These are phyloP conservation scores for Macrophomina phaseolina DNA, from an alignment of 2,329 filamentous ascomycete species.

Conservation along the genomic window DNA sequence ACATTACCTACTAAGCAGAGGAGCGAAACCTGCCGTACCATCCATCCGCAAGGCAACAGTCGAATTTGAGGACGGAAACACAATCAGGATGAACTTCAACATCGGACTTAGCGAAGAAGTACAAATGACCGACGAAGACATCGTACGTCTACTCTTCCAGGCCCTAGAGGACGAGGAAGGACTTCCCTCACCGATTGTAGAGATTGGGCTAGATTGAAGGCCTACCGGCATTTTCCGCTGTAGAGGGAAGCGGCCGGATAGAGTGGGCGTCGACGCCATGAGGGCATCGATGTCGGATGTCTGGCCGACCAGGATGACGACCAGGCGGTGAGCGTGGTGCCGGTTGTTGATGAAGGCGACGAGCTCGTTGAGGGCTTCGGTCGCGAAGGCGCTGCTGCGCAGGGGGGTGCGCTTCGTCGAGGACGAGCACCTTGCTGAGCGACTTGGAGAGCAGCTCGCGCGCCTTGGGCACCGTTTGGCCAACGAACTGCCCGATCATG, in stretches of 20 bases:
- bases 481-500: slow-evolving; percentile 70
- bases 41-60: too few relatives aligned
- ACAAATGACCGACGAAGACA: too few relatives aligned
- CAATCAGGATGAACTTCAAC: too few relatives aligned
- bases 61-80: too few relatives aligned
- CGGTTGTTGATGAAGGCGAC: slow-evolving; percentile 62
- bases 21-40: too few relatives aligned
- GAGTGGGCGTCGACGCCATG: slow-evolving; percentile 40
- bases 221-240: too few relatives aligned
- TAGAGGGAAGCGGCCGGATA: not conserved
- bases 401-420: slow-evolving; percentile 75
- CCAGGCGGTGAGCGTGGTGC: slow-evolving; percentile 63
- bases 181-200: too few relatives aligned
- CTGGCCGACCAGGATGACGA: slow-evolving; percentile 74
- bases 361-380: slow-evolving; percentile 60
- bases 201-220: too few relatives aligned
- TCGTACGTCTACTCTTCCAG: too few relatives aligned
- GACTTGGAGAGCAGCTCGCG: slow-evolving; percentile 61
- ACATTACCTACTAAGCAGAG: too few relatives aligned
- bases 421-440: slow-evolving; percentile 70
- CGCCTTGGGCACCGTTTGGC: slow-evolving; percentile 71
- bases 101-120: too few relatives aligned
- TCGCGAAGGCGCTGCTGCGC: slow-evolving; percentile 61
- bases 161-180: too few relatives aligned
- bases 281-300: slow-evolving; percentile 68